phyloP scores from a whole-genome alignment of 768 basidiomycete species.

The Agaricus sinodeliciosus region DNA sequence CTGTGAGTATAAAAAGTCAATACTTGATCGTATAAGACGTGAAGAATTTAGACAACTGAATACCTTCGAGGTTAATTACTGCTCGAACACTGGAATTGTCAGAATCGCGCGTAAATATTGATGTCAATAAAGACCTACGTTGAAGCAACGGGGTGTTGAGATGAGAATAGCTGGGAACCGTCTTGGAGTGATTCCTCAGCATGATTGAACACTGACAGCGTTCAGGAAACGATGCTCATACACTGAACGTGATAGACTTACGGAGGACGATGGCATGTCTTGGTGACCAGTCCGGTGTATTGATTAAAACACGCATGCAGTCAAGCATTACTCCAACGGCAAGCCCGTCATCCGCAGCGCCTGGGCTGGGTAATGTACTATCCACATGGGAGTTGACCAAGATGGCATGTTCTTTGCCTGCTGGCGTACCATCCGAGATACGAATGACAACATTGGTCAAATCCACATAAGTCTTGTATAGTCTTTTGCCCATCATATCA shows the following conservation, averaged over 20 bases:
- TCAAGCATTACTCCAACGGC: constrained; percentile 92
- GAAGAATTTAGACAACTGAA: constrained; percentile 4
- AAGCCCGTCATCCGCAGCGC: constrained; percentile 84
- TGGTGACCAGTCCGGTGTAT: constrained; percentile 64
- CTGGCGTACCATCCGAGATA: constrained; percentile 68
- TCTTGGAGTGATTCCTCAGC: constrained; percentile 95
- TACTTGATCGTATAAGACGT: not conserved
- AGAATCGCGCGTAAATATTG: not conserved
- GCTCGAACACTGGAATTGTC: constrained; percentile 60
- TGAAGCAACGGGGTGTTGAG: constrained; percentile 69
- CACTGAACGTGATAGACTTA: constrained; percentile 32
- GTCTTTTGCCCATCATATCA: constrained; percentile 81
- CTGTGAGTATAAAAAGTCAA: constrained; percentile 26
- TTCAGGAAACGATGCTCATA: not conserved
- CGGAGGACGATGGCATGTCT: constrained; percentile 77
- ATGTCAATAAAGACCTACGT: constrained; percentile 42
- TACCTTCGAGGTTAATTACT: constrained; percentile 87
- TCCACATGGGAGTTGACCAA: constrained; percentile 89
- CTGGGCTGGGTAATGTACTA: constrained; percentile 83
- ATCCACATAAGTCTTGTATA: constrained; percentile 83
- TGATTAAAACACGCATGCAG: constrained; percentile 68
- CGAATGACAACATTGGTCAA: constrained; percentile 89
- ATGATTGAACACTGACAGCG: constrained; percentile 76
- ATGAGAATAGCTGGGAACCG: constrained; percentile 88
- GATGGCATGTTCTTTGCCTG: constrained; percentile 74